A percentile compares a stretch with the other conserved stretches of the same genome.
These are phyloP conservation scores for Mimosa pudica DNA, from an alignment of 306 rosid species.

Conservation along the genomic window DNA sequence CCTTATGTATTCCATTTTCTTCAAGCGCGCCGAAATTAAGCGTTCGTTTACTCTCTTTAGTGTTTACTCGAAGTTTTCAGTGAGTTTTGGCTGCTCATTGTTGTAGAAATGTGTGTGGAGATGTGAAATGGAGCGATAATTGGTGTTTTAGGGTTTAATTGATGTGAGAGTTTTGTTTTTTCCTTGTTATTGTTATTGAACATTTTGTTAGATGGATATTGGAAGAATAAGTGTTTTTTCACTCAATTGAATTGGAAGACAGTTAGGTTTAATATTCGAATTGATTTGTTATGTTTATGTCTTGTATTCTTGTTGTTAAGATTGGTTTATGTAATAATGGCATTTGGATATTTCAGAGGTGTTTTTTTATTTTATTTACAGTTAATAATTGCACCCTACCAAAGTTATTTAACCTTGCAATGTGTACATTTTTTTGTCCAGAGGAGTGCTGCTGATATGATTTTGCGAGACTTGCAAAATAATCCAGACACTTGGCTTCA, in stretches of 20 bases:
- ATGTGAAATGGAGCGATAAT: neutral
- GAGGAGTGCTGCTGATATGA: constrained; percentile 94
- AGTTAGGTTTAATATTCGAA: neutral
- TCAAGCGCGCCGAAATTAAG: neutral
- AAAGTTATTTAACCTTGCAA: neutral
- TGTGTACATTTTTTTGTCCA: constrained; percentile 33
- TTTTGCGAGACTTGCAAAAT: constrained; percentile 87
- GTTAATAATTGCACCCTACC: neutral
- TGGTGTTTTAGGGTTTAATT: constrained; percentile 35
- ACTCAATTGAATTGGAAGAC: neutral
- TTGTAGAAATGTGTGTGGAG: constrained; percentile 5
- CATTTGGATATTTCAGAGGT: neutral
- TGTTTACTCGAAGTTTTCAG: neutral
- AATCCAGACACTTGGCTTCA: constrained; percentile 98
- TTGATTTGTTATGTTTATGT: neutral
- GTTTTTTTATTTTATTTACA: neutral
- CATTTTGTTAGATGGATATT: neutral
- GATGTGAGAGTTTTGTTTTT: neutral
- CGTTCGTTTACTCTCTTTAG: neutral
- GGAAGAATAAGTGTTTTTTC: neutral
- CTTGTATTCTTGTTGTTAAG: neutral
- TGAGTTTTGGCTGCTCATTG: neutral
- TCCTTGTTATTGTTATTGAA: neutral
- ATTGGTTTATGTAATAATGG: neutral
- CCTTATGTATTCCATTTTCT: neutral